These are phyloP conservation scores for Ustilago vetiveriae DNA, from an alignment of 1,284 basidiomycete species.

Conservation along the genomic window DNA sequence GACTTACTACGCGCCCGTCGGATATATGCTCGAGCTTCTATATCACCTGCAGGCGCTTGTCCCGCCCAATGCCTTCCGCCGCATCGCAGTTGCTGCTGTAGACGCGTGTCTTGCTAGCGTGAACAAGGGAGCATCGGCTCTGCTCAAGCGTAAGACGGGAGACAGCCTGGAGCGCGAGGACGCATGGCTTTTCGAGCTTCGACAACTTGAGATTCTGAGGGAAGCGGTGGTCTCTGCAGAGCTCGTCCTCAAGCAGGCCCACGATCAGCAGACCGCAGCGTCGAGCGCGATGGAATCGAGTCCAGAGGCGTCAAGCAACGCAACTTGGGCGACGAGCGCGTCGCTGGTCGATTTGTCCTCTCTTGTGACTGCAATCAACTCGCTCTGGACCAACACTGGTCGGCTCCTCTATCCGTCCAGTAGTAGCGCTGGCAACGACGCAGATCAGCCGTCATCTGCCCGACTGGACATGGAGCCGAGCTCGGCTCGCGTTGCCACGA, in stretches of 20 bases:
- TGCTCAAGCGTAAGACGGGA: conserved; percentile 17
- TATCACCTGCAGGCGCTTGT: conserved; percentile 36
- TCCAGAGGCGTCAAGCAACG: not conserved
- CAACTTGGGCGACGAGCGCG: not conserved
- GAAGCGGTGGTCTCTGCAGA: conserved; percentile 41
- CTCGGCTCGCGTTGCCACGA: conserved; percentile 2
- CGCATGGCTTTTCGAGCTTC: conserved; percentile 33
- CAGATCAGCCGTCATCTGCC: not conserved
- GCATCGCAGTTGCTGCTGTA: conserved; percentile 21
- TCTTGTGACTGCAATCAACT: conserved; percentile 43
- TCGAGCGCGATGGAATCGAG: not conserved
- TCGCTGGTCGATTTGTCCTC: conserved; percentile 33
- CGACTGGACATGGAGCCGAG: conserved; percentile 27
- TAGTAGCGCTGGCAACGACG: not conserved
- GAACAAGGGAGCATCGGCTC: conserved; percentile 9
- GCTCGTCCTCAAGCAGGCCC: conserved; percentile 27
- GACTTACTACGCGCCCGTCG: conserved; percentile 41
- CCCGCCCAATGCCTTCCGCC: conserved; percentile 16
- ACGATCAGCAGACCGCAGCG: conserved; percentile 5
- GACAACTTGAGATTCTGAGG: conserved; percentile 38
- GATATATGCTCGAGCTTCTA: conserved; percentile 28
- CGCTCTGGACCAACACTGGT: conserved; percentile 46
- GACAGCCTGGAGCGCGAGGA: conserved; percentile 26
- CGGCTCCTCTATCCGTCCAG: conserved; percentile 33
- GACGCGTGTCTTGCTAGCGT: conserved; percentile 26